Evolutionary conservation across 495 filamentous ascomycete genomes (phyloP).

Genomic region (Neurospora hispaniola): DNA sequence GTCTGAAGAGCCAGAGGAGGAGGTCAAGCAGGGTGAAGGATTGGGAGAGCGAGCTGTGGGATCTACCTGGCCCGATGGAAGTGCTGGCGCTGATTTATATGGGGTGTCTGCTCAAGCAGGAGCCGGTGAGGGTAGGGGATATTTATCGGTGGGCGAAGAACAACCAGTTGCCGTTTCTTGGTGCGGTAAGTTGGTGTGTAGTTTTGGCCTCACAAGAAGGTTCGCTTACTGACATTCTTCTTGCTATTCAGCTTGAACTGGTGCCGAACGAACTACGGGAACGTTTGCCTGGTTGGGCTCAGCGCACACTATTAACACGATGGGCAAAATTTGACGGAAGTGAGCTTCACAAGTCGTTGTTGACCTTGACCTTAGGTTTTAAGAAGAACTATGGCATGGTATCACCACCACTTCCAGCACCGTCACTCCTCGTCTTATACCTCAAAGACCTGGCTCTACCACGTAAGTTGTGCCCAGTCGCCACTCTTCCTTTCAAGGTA

Average conservation of each 20-base stretch:
- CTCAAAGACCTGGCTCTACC: slow-evolving; percentile 69
- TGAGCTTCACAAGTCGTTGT: slow-evolving; percentile 52
- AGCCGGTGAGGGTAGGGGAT: slow-evolving; percentile 35
- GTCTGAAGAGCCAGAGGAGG: background rate
- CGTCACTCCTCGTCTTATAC: slow-evolving; percentile 55
- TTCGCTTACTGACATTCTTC: no score
- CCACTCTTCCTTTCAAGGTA: no score
- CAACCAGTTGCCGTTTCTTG: slow-evolving; percentile 29
- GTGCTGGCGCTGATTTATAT: slow-evolving; percentile 36
- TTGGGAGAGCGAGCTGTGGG: slow-evolving; percentile 27
- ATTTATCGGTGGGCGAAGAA: slow-evolving; percentile 33
- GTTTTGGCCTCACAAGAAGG: slow-evolving; percentile 11
- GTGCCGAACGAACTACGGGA: slow-evolving; percentile 60
- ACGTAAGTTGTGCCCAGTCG: slow-evolving; percentile 36
- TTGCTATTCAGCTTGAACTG: slow-evolving; percentile 11
- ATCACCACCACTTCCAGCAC: slow-evolving; percentile 62
- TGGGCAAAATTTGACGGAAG: slow-evolving; percentile 37
- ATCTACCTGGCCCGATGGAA: slow-evolving; percentile 29
- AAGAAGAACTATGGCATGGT: slow-evolving; percentile 54
- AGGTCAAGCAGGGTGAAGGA: slow-evolving; percentile 7
- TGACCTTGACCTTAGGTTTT: slow-evolving; percentile 51
- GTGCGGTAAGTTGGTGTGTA: slow-evolving; percentile 22
- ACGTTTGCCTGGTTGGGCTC: slow-evolving; percentile 49
- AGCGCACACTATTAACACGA: slow-evolving; percentile 42
- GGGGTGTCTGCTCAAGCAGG: slow-evolving; percentile 30